Evolutionary conservation across 2,329 filamentous ascomycete species (phyloP).

Genomic region (Neofusicoccum parvum): DNA sequence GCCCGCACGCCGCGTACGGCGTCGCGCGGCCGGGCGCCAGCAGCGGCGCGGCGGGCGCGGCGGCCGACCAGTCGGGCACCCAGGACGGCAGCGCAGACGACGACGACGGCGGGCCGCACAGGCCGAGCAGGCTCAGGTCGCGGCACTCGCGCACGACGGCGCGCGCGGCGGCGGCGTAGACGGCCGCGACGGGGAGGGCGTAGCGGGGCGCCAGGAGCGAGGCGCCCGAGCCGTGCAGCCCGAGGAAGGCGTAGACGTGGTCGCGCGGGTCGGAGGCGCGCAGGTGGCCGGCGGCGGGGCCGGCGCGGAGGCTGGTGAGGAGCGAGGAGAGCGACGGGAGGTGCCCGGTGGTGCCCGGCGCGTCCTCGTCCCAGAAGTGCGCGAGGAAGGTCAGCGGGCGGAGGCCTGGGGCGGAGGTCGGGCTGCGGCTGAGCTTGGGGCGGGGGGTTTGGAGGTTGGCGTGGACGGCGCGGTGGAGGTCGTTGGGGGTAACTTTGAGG

Average conservation of each 20-base stretch:
- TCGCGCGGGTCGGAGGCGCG: not conserved
- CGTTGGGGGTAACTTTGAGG: not conserved
- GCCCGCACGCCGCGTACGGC: not conserved
- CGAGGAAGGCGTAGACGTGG: slow-evolving; percentile 1
- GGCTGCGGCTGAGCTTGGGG: too few species aligned
- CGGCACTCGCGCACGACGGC: not conserved
- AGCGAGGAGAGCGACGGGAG: not conserved
- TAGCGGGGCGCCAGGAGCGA: not conserved
- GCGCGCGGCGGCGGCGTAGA: not conserved
- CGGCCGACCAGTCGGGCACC: slow-evolving; percentile 5
- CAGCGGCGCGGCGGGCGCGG: not conserved
- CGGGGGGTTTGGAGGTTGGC: not conserved
- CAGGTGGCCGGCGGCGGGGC: not conserved
- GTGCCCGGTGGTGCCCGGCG: not conserved
- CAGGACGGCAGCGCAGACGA: not conserved
- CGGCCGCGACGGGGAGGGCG: not conserved
- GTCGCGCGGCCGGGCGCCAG: not conserved
- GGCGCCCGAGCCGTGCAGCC: too few species aligned
- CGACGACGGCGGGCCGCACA: not conserved
- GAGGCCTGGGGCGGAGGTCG: not conserved
- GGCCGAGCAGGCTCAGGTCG: not conserved
- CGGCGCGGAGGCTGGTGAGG: not conserved
- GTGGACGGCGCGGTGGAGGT: not conserved
- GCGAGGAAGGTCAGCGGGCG: not conserved
- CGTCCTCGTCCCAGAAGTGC: not conserved